A percentile compares a stretch with the other conserved stretches of the same genome.
phyloP scores from a whole-genome alignment of 2,329 filamentous ascomycete species.

The Pseudomassariella vexata region DNA sequence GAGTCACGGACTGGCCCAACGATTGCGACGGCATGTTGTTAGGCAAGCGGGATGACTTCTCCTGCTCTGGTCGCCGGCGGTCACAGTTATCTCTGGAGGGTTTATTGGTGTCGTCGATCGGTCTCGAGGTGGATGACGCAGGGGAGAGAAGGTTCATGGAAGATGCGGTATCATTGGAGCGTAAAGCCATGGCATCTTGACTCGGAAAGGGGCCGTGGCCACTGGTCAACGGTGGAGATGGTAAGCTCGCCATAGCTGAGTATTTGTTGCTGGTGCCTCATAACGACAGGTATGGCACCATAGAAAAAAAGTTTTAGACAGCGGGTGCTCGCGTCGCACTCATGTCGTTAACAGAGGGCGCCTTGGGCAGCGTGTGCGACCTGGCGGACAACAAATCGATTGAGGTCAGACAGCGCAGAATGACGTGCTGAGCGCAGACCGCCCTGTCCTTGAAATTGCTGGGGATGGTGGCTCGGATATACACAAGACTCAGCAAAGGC shows the following conservation, averaged over 20 bases:
- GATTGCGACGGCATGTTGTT: constrained; percentile 60
- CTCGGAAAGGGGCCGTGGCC: constrained; percentile 10
- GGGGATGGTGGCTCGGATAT: too few species aligned
- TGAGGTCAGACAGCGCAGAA: constrained; percentile 5
- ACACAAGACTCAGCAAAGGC: too few species aligned
- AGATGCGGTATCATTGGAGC: constrained; percentile 12
- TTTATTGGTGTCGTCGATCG: constrained; percentile 11
- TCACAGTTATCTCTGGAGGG: constrained; percentile 41
- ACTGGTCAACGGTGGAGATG: constrained; percentile 10
- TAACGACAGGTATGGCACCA: constrained; percentile 6
- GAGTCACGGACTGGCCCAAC: constrained; percentile 72
- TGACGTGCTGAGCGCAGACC: constrained; percentile 8
- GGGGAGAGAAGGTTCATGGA: constrained; percentile 5
- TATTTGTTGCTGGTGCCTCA: too few species aligned
- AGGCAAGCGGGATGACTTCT: constrained; percentile 41
- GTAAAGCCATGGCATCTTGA: constrained; percentile 16
- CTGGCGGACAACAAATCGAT: neutral
- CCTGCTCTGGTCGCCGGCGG: constrained; percentile 42
- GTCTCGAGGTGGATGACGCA: constrained; percentile 8
- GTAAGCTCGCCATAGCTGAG: constrained; percentile 12
- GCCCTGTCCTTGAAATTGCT: too few species aligned
- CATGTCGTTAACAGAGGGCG: constrained; percentile 7
- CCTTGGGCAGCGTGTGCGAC: constrained; percentile 3
- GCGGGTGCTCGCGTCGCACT: neutral
- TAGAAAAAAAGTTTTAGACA: constrained; percentile 1